Evolutionary conservation across 1,284 basidiomycete species (phyloP), one percentile per base, ranked within the genome.

Genomic region (Rhodofomes roseus): DNA sequence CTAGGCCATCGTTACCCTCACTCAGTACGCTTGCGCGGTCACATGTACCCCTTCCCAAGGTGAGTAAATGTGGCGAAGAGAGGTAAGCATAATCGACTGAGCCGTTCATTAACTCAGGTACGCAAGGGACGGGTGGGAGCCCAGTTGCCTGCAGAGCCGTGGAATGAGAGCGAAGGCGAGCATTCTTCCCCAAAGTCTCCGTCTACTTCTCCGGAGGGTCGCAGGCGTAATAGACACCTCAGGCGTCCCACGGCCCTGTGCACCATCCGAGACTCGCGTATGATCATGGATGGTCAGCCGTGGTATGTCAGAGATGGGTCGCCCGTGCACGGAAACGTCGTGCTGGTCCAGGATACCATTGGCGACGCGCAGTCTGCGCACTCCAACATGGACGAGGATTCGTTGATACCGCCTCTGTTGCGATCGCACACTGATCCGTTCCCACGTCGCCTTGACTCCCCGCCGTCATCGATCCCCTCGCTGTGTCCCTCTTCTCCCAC

Each of bases 1-100:
- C 79, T 4, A 81, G 84, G 20, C 87, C 88, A 20, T 88, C 87
- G 9, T 68, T 90, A n/a, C 88, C 87, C 0, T 86, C 86, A 0
- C 71, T 90, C 22, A 72, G 81, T 65, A 79, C 81, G 0, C 80
- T 90, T 23, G 78, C 86, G 6, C 76, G 79, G 55, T 81, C 82
- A 74, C 81, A 83, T 65, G 69, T 85, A 20, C 75, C 79, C 9
- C 76, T 81, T 6, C 81, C 77, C 63, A 88, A 85, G 81, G 87
- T 86, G 65, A 57, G 75, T 68, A 52, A 25, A 44, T 18, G 25
- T 29, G 18, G 57, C 56, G 44, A 34, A 14, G 63, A 58, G 61
- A 62, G n/a, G n/a, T n/a, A n/a, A n/a, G n/a, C 58, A 59, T 63
- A 60, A 50, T 54, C 51, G 27, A 31, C 56, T 57, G 39, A 23